phyloP scores from a whole-genome alignment of 306 rosid species.

The Ormosia emarginata region DNA sequence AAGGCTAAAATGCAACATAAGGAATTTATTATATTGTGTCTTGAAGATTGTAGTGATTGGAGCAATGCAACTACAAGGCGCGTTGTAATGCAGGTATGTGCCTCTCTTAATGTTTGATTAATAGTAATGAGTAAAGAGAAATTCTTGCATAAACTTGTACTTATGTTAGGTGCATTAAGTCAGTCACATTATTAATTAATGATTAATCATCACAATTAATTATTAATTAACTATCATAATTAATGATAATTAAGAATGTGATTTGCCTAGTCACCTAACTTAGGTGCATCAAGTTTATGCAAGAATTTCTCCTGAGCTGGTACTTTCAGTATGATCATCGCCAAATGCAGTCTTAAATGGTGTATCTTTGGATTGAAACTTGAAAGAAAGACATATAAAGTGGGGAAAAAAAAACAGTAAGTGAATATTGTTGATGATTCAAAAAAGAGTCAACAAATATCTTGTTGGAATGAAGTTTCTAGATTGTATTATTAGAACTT shows the following conservation, averaged over 20 bases:
- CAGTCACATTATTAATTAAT: no score
- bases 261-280: no score
- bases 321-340: neutral
- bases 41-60: slow-evolving; percentile 96
- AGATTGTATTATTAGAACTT: neutral
- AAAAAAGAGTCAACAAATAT: neutral
- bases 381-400: neutral
- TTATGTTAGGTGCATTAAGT: no score
- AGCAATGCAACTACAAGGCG: slow-evolving; percentile 88
- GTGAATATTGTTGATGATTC: neutral
- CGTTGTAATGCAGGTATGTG: slow-evolving; percentile 82
- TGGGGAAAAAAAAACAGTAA: neutral
- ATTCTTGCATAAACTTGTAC: no score
- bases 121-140: neutral
- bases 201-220: no score
- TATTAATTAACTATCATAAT: no score
- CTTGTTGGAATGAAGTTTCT: neutral
- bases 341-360: neutral
- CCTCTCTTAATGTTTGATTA: neutral
- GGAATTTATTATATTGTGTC: slow-evolving; percentile 86
- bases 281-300: no score
- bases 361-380: neutral
- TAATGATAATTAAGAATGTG: no score
- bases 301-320: neutral
- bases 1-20: slow-evolving; percentile 94